A percentile compares a stretch with the other conserved stretches of the same genome.
Conservation (phyloP, 805 yeast genomes). For the Komagataella ulmi region DNA sequence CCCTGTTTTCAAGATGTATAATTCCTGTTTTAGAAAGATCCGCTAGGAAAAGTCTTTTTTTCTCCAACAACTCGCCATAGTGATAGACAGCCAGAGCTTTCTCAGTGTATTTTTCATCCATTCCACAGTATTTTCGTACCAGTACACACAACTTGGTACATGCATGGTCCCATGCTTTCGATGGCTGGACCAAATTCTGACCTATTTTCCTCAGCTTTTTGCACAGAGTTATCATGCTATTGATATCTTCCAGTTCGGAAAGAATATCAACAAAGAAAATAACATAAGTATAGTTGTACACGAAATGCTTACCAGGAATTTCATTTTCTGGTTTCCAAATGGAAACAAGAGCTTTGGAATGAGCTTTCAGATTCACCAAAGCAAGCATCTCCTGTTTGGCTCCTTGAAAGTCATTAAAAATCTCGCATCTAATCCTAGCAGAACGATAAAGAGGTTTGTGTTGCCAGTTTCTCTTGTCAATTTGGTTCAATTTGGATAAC, state of each 20-base stretch:
- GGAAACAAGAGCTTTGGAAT: conserved; percentile 58
- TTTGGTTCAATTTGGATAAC: conserved; percentile 29
- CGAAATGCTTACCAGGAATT: conserved; percentile 86
- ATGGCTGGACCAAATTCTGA: conserved; percentile 58
- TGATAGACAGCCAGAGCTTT: conserved; percentile 28
- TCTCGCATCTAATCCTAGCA: conserved; percentile 47
- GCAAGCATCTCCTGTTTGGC: conserved; percentile 56
- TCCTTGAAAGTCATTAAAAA: conserved; percentile 31
- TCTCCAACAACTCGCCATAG: conserved; percentile 27
- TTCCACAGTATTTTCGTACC: conserved; percentile 27
- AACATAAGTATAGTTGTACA: conserved; percentile 60
- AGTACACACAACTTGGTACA: conserved; percentile 39
- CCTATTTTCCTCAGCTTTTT: conserved; percentile 70
- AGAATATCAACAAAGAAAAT: conserved; percentile 47
- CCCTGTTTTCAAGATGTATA: conserved; percentile 14
- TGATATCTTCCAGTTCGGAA: conserved; percentile 38
- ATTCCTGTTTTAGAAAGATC: neutral
- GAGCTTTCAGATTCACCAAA: conserved; percentile 52
- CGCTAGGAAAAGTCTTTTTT: conserved; percentile 20
- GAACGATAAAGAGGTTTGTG: conserved; percentile 70
- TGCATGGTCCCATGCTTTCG: conserved; percentile 53
- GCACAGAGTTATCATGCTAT: conserved; percentile 43
- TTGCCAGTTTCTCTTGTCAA: conserved; percentile 85
- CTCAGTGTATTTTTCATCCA: conserved; percentile 39
- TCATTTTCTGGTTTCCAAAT: conserved; percentile 94